Base-by-base conservation (phyloP, 2,329 filamentous ascomycete species). In the Aspergillus terreus region DNA sequence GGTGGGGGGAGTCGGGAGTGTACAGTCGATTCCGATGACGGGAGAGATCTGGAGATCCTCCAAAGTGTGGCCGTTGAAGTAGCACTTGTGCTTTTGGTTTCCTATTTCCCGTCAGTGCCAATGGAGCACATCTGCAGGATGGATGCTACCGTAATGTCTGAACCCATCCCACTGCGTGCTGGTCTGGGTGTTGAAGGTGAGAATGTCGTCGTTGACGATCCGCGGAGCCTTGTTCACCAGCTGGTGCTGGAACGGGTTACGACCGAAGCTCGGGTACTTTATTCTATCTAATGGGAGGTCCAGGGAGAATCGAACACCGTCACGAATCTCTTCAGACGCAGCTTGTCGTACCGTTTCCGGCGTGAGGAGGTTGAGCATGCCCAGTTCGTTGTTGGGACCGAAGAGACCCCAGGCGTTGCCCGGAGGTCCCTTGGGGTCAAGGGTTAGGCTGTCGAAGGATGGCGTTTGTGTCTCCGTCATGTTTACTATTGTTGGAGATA, bases 281-380 rank as follows among this genome's bases (percentile, higher is more conserved):
- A 75, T 65, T 63, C 82, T 77, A 66, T 82, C 74, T 4, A 86
- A 72, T 0, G 81, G 75, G 75, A 82, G 82, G 68, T 86, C 82
- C 17, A 85, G 75, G 1, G 80, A 82, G 47, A 86, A 72, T 4
- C 64, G 61, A 14, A 67, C 54, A 0, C 65, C 66, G 3, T 63
- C 58, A 12, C 70, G 68, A 55, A 80, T 79, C 57, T 79, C 76
- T 15, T 67, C 63, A 1, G 76, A 70, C 0, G 76, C 76, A 6
- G 66, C 62, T n/a, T 45, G 47, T 6, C 66, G 66, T 17, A 77
- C 69, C 10, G 68, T 70, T n/a, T 69, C 62, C 0, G 76, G 72
- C 0, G 79, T 82, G 49, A 83, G 71, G 2, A 81, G 70, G 61
- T 82, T 82, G 1, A 83, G 69, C 58, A 77, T 80, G 21, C 81